Evolutionary conservation across 345 rosid species (phyloP).

Genomic region (Rhizophora apiculata): DNA sequence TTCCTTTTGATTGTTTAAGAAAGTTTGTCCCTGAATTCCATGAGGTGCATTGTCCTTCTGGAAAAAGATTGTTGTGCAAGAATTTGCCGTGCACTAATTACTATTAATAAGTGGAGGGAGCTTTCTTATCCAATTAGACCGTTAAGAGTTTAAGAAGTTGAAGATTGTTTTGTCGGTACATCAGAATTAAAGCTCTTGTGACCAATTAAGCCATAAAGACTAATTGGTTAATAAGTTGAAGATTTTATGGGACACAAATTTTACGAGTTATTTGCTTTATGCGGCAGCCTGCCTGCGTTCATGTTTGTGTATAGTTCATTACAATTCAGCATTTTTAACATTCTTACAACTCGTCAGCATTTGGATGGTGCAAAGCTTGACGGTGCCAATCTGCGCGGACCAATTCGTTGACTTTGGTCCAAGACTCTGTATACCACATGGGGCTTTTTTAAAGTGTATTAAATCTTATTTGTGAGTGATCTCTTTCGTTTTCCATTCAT

Average conservation of each 20-base stretch:
- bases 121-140: too few relatives aligned
- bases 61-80: too few relatives aligned
- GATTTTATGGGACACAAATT: background rate
- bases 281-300: background rate
- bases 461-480: background rate
- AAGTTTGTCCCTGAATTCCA: background rate
- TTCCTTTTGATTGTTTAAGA: background rate
- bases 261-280: background rate
- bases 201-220: too few relatives aligned
- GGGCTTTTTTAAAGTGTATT: background rate
- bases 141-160: too few relatives aligned
- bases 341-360: slow-evolving; percentile 37
- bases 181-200: too few relatives aligned
- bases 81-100: too few relatives aligned
- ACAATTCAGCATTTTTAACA: background rate
- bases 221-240: background rate
- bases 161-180: too few relatives aligned
- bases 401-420: slow-evolving; percentile 45
- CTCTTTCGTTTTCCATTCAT: background rate
- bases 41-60: too few relatives aligned
- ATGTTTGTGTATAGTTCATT: background rate
- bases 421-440: background rate
- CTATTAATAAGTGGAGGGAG: too few relatives aligned
- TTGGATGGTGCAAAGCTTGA: slow-evolving; percentile 88
- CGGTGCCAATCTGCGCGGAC: slow-evolving; percentile 80